Conservation (phyloP, 2,329 filamentous ascomycete species). For the Acarospora socialis region DNA sequence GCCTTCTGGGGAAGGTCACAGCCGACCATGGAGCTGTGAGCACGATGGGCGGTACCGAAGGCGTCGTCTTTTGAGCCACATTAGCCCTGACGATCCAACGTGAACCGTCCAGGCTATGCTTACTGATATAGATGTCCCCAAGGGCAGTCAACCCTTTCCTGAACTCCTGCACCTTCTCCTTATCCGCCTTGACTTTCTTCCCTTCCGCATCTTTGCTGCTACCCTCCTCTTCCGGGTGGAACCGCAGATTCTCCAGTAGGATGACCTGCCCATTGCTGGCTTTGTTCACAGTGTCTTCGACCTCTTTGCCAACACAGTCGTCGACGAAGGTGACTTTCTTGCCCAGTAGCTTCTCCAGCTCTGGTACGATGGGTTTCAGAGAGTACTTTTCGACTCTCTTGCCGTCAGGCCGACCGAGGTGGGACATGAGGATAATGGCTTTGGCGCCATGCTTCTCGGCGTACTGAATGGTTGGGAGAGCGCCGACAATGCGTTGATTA, state of each 20-base stretch:
- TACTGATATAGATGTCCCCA: slow-evolving; percentile 92
- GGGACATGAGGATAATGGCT: slow-evolving; percentile 92
- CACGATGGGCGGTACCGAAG: slow-evolving; percentile 95
- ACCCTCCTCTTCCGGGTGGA: slow-evolving; percentile 96
- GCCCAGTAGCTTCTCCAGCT: slow-evolving; percentile 79
- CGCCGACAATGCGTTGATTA: slow-evolving; percentile 94
- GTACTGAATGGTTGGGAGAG: slow-evolving; percentile 89
- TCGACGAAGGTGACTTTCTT: slow-evolving; percentile 77
- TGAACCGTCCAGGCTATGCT: slow-evolving; percentile 24
- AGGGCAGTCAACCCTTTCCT: slow-evolving; percentile 87
- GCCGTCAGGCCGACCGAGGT: slow-evolving; percentile 90
- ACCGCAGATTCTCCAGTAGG: slow-evolving; percentile 92
- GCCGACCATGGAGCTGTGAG: slow-evolving; percentile 98
- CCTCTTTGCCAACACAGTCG: slow-evolving; percentile 79
- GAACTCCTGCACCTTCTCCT: slow-evolving; percentile 83
- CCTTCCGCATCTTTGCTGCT: slow-evolving; percentile 85
- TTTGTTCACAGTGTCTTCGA: slow-evolving; percentile 78
- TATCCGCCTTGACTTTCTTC: slow-evolving; percentile 97
- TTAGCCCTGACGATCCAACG: slow-evolving; percentile 2
- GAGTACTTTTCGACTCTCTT: slow-evolving; percentile 86
- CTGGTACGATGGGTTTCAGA: slow-evolving; percentile 76
- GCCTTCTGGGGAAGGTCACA: slow-evolving; percentile 92
- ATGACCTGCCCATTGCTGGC: slow-evolving; percentile 71
- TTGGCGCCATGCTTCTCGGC: slow-evolving; percentile 82
- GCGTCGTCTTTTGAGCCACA: slow-evolving; percentile 57